Percentiles rank a stretch among this genome's conserved stretches.
phyloP scores from a whole-genome alignment of 2,329 filamentous ascomycete genomes.

The Exophiala viscosa region DNA sequence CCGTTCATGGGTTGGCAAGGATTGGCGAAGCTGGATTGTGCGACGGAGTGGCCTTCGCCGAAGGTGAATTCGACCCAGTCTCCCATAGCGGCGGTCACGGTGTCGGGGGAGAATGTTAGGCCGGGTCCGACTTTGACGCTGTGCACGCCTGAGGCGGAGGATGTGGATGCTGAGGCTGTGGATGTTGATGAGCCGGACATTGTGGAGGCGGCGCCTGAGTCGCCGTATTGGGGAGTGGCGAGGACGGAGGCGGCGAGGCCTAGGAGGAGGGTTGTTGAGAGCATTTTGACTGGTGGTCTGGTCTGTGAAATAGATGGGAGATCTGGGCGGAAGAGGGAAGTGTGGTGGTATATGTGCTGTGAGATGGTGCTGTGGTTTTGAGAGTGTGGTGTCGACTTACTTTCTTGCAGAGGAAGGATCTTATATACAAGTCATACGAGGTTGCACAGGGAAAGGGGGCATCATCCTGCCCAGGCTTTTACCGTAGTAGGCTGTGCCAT shows the following conservation, averaged over 20 bases:
- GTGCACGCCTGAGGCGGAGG: slow-evolving; percentile 15
- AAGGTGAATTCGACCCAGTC: slow-evolving; percentile 54
- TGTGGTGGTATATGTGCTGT: too few species aligned
- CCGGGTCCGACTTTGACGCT: slow-evolving; percentile 28
- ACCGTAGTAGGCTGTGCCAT: too few species aligned
- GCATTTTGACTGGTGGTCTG: slow-evolving; percentile 11
- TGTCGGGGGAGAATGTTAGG: slow-evolving; percentile 45
- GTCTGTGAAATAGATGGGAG: neutral
- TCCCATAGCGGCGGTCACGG: slow-evolving; percentile 43
- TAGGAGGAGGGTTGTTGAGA: slow-evolving; percentile 15
- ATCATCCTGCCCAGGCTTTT: too few species aligned
- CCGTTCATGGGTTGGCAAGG: slow-evolving; percentile 47
- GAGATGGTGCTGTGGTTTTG: too few species aligned
- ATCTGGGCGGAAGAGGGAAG: too few species aligned
- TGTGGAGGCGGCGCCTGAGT: slow-evolving; percentile 4
- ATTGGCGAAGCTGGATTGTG: slow-evolving; percentile 46
- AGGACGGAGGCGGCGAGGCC: slow-evolving; percentile 23
- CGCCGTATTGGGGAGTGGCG: slow-evolving; percentile 20
- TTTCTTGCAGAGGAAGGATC: too few species aligned
- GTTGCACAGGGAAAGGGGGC: too few species aligned
- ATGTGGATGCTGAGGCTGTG: slow-evolving; percentile 1
- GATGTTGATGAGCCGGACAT: neutral
- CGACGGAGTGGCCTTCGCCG: slow-evolving; percentile 51
- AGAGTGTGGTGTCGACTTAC: too few species aligned
- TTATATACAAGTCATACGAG: too few species aligned